Evolutionary conservation across 371 early-diverging fungal genomes (phyloP).

Genomic region (Mucor piriformis): DNA sequence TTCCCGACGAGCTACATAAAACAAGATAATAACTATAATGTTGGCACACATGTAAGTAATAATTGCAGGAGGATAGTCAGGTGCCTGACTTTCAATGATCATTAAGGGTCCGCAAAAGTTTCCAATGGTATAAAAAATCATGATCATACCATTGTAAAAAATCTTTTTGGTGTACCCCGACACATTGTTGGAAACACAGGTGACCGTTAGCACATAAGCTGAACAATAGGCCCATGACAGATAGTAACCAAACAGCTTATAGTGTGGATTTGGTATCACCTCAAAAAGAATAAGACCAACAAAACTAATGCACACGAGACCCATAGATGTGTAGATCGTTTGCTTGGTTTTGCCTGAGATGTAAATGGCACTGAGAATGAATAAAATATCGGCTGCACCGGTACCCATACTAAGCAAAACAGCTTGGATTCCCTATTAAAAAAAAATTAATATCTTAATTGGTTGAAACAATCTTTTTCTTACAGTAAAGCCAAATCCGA

Average conservation of each 20-base stretch:
- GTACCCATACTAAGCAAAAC: constrained; percentile 34
- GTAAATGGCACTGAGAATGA: constrained; percentile 27
- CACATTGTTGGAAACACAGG: constrained; percentile 29
- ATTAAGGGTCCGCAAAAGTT: constrained; percentile 39
- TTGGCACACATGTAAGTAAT: constrained; percentile 30
- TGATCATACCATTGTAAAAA: constrained; percentile 36
- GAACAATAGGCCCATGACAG: constrained; percentile 29
- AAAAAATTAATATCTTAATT: neutral
- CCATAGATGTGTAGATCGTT: constrained; percentile 27
- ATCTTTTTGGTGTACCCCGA: constrained; percentile 45
- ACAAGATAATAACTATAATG: constrained; percentile 19
- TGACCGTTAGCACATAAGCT: constrained; percentile 32
- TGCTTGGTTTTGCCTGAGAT: constrained; percentile 22
- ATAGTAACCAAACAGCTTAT: constrained; percentile 37
- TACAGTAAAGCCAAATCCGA: constrained; percentile 43
- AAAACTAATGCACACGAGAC: constrained; percentile 29
- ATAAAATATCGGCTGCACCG: constrained; percentile 34
- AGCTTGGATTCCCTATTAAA: constrained; percentile 32
- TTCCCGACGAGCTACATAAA: constrained; percentile 27
- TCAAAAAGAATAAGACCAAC: constrained; percentile 37
- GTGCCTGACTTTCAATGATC: constrained; percentile 14
- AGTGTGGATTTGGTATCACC: constrained; percentile 30
- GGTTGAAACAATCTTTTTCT: neutral
- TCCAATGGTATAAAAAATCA: constrained; percentile 37
- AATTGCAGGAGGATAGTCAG: constrained; percentile 28